These are phyloP conservation scores for Pontederia paniculata DNA, from an alignment of 176 grass and related monocot species.

Conservation along the genomic window DNA sequence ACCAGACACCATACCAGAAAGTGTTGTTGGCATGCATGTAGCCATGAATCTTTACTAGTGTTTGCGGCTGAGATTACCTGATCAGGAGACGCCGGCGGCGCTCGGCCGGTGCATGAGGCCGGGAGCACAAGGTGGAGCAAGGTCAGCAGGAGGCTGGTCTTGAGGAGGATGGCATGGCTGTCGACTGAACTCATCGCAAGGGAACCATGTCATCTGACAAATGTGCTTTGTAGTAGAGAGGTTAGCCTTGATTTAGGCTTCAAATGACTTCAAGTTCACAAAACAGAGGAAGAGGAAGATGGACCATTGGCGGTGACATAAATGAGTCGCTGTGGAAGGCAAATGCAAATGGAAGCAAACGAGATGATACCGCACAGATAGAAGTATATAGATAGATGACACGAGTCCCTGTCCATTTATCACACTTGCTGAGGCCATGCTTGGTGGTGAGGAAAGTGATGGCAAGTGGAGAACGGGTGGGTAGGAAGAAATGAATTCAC, in stretches of 20 bases:
- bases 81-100: not conserved
- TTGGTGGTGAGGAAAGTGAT: not conserved
- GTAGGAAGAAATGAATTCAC: not conserved
- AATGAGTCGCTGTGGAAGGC: no score
- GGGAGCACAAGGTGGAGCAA: not conserved
- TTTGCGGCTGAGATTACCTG: not conserved
- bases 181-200: not conserved
- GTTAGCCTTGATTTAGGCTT: no score
- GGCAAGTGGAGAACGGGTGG: not conserved
- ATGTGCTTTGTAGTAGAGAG: no score
- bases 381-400: not conserved
- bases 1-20: not conserved
- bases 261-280: no score
- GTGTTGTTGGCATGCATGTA: not conserved
- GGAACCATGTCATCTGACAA: slow-evolving; percentile 4
- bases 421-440: not conserved
- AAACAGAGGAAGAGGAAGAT: no score
- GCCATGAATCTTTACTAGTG: no score
- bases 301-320: no score
- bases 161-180: not conserved
- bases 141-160: not conserved
- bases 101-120: not conserved
- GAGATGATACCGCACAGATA: not conserved
- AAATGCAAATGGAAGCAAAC: no score
- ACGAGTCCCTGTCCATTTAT: not conserved